Evolutionary conservation across 371 early-diverging fungal species (phyloP).

Genomic region (Zychaea mexicana): DNA sequence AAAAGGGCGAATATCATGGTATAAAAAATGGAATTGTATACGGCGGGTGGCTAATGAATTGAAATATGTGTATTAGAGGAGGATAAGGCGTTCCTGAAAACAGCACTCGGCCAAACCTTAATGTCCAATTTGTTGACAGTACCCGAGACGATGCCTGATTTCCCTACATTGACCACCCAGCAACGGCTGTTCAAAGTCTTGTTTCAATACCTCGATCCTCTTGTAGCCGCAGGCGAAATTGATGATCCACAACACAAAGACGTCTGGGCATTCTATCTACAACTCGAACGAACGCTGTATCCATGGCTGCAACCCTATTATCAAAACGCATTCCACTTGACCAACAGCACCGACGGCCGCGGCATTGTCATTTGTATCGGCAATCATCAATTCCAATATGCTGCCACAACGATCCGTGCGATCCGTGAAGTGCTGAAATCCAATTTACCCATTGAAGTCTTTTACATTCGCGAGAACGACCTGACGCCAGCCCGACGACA

Average conservation of each 20-base stretch:
- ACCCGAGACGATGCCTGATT: constrained; percentile 30
- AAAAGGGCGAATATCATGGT: not conserved
- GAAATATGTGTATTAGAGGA: constrained; percentile 2
- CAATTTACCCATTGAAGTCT: constrained; percentile 72
- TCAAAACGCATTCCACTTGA: constrained; percentile 26
- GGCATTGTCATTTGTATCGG: constrained; percentile 77
- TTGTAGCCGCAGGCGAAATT: constrained; percentile 26
- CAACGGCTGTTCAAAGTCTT: constrained; percentile 40
- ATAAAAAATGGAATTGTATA: not conserved
- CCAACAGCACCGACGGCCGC: constrained; percentile 30
- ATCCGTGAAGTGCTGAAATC: constrained; percentile 59
- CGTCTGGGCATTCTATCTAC: constrained; percentile 21
- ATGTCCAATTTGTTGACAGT: constrained; percentile 16
- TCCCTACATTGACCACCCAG: constrained; percentile 28
- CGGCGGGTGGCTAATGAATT: too few relatives aligned
- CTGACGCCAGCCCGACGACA: constrained; percentile 37
- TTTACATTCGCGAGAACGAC: constrained; percentile 63
- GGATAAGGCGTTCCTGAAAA: constrained; percentile 14
- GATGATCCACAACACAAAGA: constrained; percentile 21
- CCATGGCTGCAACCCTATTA: constrained; percentile 34
- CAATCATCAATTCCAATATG: constrained; percentile 61
- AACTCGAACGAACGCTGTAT: constrained; percentile 21
- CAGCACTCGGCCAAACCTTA: constrained; percentile 14
- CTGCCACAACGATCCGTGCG: constrained; percentile 54
- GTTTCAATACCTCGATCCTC: constrained; percentile 35